A percentile compares a stretch with the other conserved stretches of the same genome.
phyloP scores from a whole-genome alignment of 306 rosid genomes.

The Trichosanthes cucumerina region DNA sequence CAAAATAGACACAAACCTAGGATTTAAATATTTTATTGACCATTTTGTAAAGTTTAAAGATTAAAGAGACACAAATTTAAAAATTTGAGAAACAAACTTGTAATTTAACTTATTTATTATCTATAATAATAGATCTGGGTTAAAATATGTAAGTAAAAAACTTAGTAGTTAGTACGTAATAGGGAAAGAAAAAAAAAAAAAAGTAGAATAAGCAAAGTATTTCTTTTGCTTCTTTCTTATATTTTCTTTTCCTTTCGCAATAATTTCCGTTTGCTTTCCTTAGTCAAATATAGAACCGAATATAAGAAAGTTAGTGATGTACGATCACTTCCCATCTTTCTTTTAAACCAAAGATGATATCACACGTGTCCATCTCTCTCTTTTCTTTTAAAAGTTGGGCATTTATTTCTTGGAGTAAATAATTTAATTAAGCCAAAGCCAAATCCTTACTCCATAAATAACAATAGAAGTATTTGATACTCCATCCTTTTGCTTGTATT shows the following conservation, averaged over 20 bases:
- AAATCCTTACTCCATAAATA: not conserved
- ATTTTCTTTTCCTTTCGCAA: not conserved
- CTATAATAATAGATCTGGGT: too few relatives aligned
- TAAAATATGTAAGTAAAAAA: not conserved
- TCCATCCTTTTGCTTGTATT: not conserved
- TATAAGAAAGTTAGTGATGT: conserved; percentile 3
- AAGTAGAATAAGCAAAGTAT: not conserved
- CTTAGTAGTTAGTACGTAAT: not conserved
- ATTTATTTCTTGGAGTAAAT: not conserved
- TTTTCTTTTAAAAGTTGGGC: not conserved
- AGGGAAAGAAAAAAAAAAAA: not conserved
- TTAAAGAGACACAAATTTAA: too few relatives aligned
- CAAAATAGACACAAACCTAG: too few relatives aligned
- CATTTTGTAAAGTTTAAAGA: too few relatives aligned
- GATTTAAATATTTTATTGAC: too few relatives aligned
- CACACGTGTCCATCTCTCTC: conserved; percentile 6
- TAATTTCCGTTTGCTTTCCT: not conserved
- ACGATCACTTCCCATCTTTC: not conserved
- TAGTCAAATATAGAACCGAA: conserved; percentile 7
- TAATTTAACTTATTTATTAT: too few relatives aligned
- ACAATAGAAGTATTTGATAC: not conserved
- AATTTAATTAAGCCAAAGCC: not conserved
- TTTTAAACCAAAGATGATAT: not conserved
- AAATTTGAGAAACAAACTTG: too few relatives aligned
- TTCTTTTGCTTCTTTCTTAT: not conserved